A percentile compares a stretch with the other conserved stretches of the same genome.
phyloP scores from a whole-genome alignment of 2,329 filamentous ascomycete genomes.

The Fusarium decemcellulare region DNA sequence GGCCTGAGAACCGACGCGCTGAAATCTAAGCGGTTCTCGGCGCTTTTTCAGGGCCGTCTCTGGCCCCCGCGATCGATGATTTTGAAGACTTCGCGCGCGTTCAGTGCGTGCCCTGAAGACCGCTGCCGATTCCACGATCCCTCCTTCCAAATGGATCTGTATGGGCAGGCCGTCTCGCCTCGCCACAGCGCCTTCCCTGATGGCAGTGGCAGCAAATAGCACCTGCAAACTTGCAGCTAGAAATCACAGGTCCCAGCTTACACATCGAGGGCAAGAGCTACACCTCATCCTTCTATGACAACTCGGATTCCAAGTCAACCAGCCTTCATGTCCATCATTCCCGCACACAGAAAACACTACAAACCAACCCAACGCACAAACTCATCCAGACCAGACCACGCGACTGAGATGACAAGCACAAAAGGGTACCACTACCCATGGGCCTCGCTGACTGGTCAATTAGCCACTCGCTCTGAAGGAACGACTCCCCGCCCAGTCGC shows the following conservation, averaged over 20 bases:
- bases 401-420: slow-evolving; percentile 1
- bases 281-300: neutral
- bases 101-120: slow-evolving; percentile 1
- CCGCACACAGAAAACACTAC: slow-evolving; percentile 11
- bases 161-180: slow-evolving; percentile 13
- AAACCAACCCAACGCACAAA: slow-evolving; percentile 15
- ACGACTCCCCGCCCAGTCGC: slow-evolving; percentile 29
- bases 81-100: neutral
- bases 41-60: neutral
- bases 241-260: slow-evolving; percentile 5
- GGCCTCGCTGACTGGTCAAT: slow-evolving; percentile 36
- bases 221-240: neutral
- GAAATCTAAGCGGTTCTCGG: neutral
- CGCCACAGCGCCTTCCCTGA: slow-evolving; percentile 10
- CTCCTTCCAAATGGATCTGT: neutral
- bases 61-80: neutral
- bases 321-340: slow-evolving; percentile 22
- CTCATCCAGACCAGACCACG: neutral
- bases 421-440: neutral
- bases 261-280: slow-evolving; percentile 13
- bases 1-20: slow-evolving; percentile 1
- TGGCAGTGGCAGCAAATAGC: neutral
- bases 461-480: slow-evolving; percentile 31
- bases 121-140: slow-evolving; percentile 8
- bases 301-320: neutral